Percentiles rank a stretch among this genome's conserved stretches.
Evolutionary conservation across 2,329 filamentous ascomycete genomes (phyloP).

Genomic region (Fusarium sp.): DNA sequence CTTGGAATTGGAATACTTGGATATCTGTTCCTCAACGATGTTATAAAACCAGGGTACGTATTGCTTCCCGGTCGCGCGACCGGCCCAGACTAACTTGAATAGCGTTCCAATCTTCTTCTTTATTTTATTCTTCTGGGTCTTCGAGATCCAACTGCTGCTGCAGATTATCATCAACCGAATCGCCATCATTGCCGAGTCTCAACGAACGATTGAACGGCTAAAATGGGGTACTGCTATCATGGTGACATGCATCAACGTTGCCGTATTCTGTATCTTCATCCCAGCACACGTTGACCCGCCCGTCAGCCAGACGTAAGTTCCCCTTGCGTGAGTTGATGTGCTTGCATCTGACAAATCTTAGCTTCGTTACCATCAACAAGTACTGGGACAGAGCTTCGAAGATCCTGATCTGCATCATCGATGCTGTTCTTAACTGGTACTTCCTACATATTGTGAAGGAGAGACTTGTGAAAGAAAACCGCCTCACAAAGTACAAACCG

Average conservation of each 20-base stretch:
- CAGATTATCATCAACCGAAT: slow-evolving; percentile 68
- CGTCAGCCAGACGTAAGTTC: slow-evolving; percentile 49
- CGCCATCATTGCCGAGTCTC: slow-evolving; percentile 59
- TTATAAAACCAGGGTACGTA: slow-evolving; percentile 49
- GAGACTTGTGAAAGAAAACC: slow-evolving; percentile 59
- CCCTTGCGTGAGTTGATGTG: accelerated
- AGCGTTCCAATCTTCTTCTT: slow-evolving; percentile 52
- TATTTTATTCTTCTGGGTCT: slow-evolving; percentile 56
- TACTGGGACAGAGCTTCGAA: slow-evolving; percentile 67
- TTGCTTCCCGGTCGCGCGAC: too few relatives aligned
- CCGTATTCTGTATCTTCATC: slow-evolving; percentile 66
- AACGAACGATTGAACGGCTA: slow-evolving; percentile 52
- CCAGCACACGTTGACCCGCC: slow-evolving; percentile 58
- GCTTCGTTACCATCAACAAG: slow-evolving; percentile 57
- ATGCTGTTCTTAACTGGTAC: slow-evolving; percentile 64
- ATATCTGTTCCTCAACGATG: slow-evolving; percentile 54
- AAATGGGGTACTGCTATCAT: slow-evolving; percentile 60
- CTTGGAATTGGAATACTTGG: slow-evolving; percentile 53
- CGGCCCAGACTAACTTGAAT: neutral
- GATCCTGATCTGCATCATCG: slow-evolving; percentile 62
- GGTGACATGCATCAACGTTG: slow-evolving; percentile 63
- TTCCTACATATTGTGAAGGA: slow-evolving; percentile 61
- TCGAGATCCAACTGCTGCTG: slow-evolving; percentile 63
- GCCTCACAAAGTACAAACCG: slow-evolving; percentile 62
- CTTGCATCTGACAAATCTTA: slow-evolving; percentile 6